Evolutionary conservation across 2,329 filamentous ascomycete species (phyloP), one percentile per base, ranked within the genome.

Genomic region (Aspergillus carbonarius): DNA sequence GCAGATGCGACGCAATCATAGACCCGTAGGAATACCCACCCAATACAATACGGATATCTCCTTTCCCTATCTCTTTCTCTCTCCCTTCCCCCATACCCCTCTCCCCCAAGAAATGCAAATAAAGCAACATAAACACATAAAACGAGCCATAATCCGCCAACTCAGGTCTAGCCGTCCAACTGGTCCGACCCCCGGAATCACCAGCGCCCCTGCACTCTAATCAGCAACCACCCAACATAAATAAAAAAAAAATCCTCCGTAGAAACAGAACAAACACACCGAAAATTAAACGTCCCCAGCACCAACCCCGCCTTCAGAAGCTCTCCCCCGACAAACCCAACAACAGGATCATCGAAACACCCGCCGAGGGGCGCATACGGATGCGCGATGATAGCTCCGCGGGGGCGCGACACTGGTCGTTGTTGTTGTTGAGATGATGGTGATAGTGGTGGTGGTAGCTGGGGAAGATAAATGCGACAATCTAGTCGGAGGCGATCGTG

Each of bases 21-120:
- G 92, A 91, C 44, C 95, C 95, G 73, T 97, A 97, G 0, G 92
- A 96, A 73, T 97, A 97, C 12, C 93, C 93, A 1, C 84, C 88
- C 6, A 95, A 79, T 5, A 96, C 66, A 0, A 88, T 62, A 34
- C 70, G 66, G 13, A 77, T 30, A 30, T 9, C 9, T 62, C 1
- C 59, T 42, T 6, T 17, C 39, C 7, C n/a, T 23, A 18, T 30
- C 20, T 7, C n/a, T 9, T 13, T n/a, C 8, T 35, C 17, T 20
- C 12, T 15, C 18, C 30, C 44, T 18, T 15, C n/a, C 8, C 18
- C 42, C 13, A 50, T 49, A 23, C 27, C 18, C 46, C 27, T 51
- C 17, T 32, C 30, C 20, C 82, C 76, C 58, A 92, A 77, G 55
- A 80, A 78, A 62, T 88, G 83, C 40, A 92, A 76, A 69, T 96